A percentile compares a stretch with the other conserved stretches of the same genome.
Conservation (phyloP, 2,329 filamentous ascomycete species). For the Didymellaceae sp. region DNA sequence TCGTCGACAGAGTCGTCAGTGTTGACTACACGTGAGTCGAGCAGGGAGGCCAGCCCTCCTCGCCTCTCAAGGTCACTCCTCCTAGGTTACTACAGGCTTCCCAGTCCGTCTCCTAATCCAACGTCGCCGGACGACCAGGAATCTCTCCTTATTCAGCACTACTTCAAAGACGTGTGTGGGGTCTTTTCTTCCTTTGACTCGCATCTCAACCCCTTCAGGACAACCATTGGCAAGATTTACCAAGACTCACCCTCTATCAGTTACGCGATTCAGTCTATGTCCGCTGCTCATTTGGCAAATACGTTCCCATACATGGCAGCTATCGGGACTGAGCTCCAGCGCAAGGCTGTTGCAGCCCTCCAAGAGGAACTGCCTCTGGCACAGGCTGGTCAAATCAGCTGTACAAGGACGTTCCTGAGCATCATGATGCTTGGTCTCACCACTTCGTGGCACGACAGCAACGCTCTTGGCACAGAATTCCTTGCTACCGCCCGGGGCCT, state of each 20-base stretch:
- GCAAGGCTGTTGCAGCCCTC: conserved; percentile 60
- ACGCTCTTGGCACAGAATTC: conserved; percentile 61
- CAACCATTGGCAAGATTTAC: conserved; percentile 64
- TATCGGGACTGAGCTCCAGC: conserved; percentile 59
- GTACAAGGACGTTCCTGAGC: conserved; percentile 62
- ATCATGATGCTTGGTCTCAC: conserved; percentile 66
- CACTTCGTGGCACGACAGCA: conserved; percentile 65
- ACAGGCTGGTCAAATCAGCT: conserved; percentile 43
- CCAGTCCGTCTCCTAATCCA: conserved; percentile 41
- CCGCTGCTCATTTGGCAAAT: conserved; percentile 65
- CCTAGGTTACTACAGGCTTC: conserved; percentile 47
- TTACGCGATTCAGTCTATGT: conserved; percentile 69
- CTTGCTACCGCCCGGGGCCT: conserved; percentile 56
- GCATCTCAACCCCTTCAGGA: conserved; percentile 66
- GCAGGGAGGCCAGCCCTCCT: conserved; percentile 33
- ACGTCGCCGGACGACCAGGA: conserved; percentile 55
- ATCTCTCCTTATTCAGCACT: conserved; percentile 66
- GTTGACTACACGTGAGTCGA: conserved; percentile 23
- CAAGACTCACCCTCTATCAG: conserved; percentile 65
- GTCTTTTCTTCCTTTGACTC: conserved; percentile 71
- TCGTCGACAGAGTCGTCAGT: conserved; percentile 19
- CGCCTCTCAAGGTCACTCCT: conserved; percentile 49
- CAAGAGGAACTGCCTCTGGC: conserved; percentile 58
- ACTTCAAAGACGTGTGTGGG: conserved; percentile 67
- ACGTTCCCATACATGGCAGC: conserved; percentile 61